phyloP scores from a whole-genome alignment of 306 rosid species.

The Prunus kanzakura region DNA sequence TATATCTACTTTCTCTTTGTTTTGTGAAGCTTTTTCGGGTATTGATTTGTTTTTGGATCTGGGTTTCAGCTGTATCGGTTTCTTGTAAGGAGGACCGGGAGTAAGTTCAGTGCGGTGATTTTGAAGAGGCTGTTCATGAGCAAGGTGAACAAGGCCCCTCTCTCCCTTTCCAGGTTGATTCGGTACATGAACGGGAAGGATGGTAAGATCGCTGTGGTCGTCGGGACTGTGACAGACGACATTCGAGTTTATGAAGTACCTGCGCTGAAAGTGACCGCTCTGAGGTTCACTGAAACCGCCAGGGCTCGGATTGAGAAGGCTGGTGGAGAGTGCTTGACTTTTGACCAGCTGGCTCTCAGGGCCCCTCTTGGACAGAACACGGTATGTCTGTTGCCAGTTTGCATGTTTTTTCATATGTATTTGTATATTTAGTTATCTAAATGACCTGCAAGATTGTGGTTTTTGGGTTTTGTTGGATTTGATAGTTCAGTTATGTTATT shows the following conservation, averaged over 20 bases:
- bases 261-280: conserved; percentile 51
- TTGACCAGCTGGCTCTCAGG: conserved; percentile 56
- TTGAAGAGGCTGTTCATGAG: conserved; percentile 72
- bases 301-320: conserved; percentile 70
- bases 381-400: conserved; percentile 23
- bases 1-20: background rate
- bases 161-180: conserved; percentile 62
- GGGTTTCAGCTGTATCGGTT: conserved; percentile 54
- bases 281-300: conserved; percentile 71
- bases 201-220: conserved; percentile 53
- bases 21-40: background rate
- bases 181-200: conserved; percentile 55
- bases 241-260: conserved; percentile 51
- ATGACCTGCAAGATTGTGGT: too few species aligned
- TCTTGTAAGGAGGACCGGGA: conserved; percentile 57
- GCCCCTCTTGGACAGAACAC: conserved; percentile 70
- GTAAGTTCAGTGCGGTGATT: conserved; percentile 53
- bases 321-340: conserved; percentile 64
- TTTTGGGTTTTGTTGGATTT: background rate
- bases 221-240: conserved; percentile 60
- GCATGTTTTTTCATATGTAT: background rate
- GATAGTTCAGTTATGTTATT: background rate
- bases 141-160: conserved; percentile 67
- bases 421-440: background rate
- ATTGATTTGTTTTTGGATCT: background rate